Evolutionary conservation across 805 yeast species (phyloP), one percentile per base, ranked within the genome.

Genomic region (Kuraishia ogatae): DNA sequence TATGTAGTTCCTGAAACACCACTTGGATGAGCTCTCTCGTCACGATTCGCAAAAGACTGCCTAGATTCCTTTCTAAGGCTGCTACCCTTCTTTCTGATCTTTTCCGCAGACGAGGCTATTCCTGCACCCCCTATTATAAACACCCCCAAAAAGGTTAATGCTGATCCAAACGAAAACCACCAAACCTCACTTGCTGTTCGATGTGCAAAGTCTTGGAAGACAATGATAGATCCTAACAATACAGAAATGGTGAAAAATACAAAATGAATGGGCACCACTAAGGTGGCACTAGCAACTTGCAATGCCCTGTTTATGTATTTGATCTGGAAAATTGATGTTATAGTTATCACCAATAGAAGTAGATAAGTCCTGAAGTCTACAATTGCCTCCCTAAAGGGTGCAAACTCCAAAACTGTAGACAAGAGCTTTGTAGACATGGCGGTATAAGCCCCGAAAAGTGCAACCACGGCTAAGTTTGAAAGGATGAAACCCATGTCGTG

Each of bases 221-320:
- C 66, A 6, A 73, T 59, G 11, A 71, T 70, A 0, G 79, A 74
- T n/a, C 78, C 78, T 6, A 70, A 39, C 26, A 74, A 66, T 2
- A 76, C 78, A 2, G 77, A 69, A 10, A 72, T 57, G 0, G 80
- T 76, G 66, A 79, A 78, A 39, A 75, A 69, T 4, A 72, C 77
- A 64, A 77, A 78, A 59, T 78, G 81, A 46, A 77, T 69, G 0
- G 83, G 82, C 8, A 79, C 74, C 2, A 79, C 81, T 6, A 73
- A 70, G 46, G 79, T 75, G 2, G 79, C 73, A 19, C 72, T 72
- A 53, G 73, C 77, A 15, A 64, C 60, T 46, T 66, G 66, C 47
- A 79, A 63, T 2, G 77, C 72, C 19, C 69, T 66, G 57, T 71
- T 71, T 15, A 79, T 62, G 35, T 70, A 67, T 39, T 66, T 62